These are phyloP conservation scores for Coelastrella sp. DNA, from an alignment of 139 green algal species.

Conservation along the genomic window DNA sequence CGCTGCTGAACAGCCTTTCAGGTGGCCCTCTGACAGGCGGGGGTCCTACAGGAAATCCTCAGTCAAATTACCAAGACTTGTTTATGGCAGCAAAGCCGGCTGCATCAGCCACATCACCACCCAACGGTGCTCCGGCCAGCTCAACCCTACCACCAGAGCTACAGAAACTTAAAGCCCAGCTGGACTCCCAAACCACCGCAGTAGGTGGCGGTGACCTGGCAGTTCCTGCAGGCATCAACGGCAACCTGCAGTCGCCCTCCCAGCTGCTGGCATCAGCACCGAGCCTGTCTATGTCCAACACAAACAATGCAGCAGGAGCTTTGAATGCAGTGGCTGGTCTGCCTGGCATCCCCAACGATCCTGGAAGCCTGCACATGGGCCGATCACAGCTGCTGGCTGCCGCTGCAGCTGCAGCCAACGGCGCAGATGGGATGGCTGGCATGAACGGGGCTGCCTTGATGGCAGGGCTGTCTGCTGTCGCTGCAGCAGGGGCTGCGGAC, in stretches of 20 bases:
- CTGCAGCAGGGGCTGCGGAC: conserved; percentile 13
- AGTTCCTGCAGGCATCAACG: neutral
- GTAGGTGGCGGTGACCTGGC: neutral
- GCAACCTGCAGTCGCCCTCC: neutral
- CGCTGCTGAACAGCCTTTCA: neutral
- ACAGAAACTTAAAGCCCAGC: conserved; percentile 26
- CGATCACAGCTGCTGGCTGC: neutral
- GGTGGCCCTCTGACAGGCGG: neutral
- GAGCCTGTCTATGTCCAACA: neutral
- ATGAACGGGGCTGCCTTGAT: neutral
- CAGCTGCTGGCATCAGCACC: neutral
- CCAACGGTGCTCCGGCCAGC: neutral
- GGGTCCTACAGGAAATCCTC: too few relatives aligned
- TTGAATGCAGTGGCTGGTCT: neutral
- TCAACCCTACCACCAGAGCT: conserved; percentile 29
- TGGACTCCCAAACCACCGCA: neutral
- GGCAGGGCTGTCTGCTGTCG: conserved; percentile 1
- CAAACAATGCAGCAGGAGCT: neutral
- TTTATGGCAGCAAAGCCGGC: neutral
- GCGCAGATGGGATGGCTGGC: neutral
- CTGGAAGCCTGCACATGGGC: neutral
- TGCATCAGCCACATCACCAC: neutral
- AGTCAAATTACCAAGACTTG: conserved; percentile 1
- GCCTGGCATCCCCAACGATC: neutral
- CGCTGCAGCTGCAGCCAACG: neutral